Evolutionary conservation across 2,329 filamentous ascomycete genomes (phyloP).

Genomic region (Alternaria sp.): DNA sequence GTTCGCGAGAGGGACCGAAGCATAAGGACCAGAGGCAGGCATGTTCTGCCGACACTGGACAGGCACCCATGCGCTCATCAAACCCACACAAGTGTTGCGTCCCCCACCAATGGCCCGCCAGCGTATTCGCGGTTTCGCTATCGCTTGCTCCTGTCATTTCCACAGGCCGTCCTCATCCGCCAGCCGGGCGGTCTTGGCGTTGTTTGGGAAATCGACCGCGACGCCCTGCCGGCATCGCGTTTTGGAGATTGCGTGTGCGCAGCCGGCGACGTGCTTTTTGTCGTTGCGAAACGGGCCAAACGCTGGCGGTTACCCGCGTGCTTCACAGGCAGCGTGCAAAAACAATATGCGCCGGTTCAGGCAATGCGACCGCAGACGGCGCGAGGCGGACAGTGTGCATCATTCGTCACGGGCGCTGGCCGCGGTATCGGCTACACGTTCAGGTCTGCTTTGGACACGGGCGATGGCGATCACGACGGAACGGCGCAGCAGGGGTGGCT

Average conservation of each 20-base stretch:
- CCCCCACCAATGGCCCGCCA: slow-evolving; percentile 35
- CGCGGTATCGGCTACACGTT: slow-evolving; percentile 22
- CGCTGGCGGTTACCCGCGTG: slow-evolving; percentile 42
- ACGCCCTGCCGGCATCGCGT: slow-evolving; percentile 27
- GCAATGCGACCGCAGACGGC: slow-evolving; percentile 22
- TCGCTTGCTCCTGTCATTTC: slow-evolving; percentile 44
- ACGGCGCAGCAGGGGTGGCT: slow-evolving; percentile 31
- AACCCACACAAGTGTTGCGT: slow-evolving; percentile 32
- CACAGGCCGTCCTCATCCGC: slow-evolving; percentile 25
- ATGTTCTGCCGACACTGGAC: slow-evolving; percentile 34
- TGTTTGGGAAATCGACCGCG: slow-evolving; percentile 39
- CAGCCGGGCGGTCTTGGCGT: slow-evolving; percentile 39
- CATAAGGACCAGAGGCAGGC: slow-evolving; percentile 24
- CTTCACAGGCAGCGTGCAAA: slow-evolving; percentile 28
- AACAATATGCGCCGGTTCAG: slow-evolving; percentile 14
- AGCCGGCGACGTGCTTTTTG: slow-evolving; percentile 14
- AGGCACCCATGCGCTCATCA: slow-evolving; percentile 45
- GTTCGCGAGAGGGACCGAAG: slow-evolving; percentile 5
- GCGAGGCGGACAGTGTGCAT: slow-evolving; percentile 23
- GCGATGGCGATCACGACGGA: slow-evolving; percentile 28
- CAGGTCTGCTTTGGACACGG: slow-evolving; percentile 37
- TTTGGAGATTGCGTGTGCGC: slow-evolving; percentile 36
- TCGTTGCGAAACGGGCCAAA: slow-evolving; percentile 44
- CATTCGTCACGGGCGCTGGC: slow-evolving; percentile 18
- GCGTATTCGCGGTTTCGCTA: slow-evolving; percentile 41